Conservation (phyloP, 1,284 basidiomycete species). For the Cutaneotrichosporon spelunceum region DNA sequence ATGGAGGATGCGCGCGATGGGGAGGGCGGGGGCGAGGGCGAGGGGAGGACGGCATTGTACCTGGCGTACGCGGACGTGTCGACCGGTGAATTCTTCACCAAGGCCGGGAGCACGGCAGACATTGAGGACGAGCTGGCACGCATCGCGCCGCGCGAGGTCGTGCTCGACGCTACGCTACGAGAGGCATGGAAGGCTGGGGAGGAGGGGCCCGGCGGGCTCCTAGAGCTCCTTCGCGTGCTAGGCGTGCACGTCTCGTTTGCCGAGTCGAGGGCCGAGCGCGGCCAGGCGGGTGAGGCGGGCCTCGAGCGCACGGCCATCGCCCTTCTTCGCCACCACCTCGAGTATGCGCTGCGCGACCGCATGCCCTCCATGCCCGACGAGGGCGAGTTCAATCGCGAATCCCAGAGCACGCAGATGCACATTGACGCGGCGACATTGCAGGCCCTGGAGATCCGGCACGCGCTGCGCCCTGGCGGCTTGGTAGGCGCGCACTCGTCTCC, state of each 20-base stretch:
- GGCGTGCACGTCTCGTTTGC: conserved; percentile 45
- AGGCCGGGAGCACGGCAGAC: conserved; percentile 57
- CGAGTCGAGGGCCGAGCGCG: conserved; percentile 17
- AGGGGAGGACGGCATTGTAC: not conserved
- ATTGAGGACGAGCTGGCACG: conserved; percentile 80
- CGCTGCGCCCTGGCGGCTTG: conserved; percentile 66
- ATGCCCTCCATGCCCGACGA: conserved; percentile 63
- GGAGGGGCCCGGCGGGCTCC: conserved; percentile 1
- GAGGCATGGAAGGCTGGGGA: conserved; percentile 26
- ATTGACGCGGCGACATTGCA: conserved; percentile 87
- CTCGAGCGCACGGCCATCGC: conserved; percentile 56
- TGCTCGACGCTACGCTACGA: conserved; percentile 60
- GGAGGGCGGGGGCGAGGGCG: not conserved
- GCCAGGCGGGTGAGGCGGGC: too few species aligned
- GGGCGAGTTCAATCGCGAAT: conserved; percentile 62
- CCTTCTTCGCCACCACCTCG: conserved; percentile 68
- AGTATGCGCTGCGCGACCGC: conserved; percentile 68
- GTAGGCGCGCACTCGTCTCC: conserved; percentile 23
- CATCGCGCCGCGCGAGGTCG: conserved; percentile 75
- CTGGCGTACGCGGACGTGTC: conserved; percentile 94
- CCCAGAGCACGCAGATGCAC: conserved; percentile 65
- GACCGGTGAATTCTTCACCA: conserved; percentile 87
- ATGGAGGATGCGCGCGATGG: not conserved
- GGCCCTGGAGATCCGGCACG: conserved; percentile 80
- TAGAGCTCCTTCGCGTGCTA: conserved; percentile 32